Conservation (phyloP, 306 rosid species). For the Casuarina equisetifolia region DNA sequence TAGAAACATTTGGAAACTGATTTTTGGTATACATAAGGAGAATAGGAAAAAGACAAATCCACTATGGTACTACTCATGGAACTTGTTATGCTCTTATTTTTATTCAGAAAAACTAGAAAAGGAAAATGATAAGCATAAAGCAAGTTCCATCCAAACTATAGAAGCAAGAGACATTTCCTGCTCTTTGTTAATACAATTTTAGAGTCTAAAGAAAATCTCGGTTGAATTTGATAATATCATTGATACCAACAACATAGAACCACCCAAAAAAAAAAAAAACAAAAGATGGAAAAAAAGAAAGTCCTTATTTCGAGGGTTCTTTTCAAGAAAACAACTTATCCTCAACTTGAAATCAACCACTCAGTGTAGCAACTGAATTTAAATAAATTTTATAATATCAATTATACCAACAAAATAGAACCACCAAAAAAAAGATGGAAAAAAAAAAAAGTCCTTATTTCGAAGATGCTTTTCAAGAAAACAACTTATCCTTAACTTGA, state of each 20-base stretch:
- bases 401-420: background rate
- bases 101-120: background rate
- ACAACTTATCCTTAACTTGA: slow-evolving; percentile 9
- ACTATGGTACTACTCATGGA: background rate
- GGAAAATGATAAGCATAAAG: background rate
- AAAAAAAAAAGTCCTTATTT: background rate
- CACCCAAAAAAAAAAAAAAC: no score
- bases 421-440: no score
- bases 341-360: slow-evolving; percentile 16
- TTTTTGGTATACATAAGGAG: background rate
- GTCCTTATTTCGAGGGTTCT: background rate
- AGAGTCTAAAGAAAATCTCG: background rate
- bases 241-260: background rate
- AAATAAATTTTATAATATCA: background rate
- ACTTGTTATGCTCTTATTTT: background rate
- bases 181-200: background rate
- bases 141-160: background rate
- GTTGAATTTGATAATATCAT: background rate
- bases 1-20: slow-evolving; percentile 6
- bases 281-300: background rate
- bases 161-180: background rate
- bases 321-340: slow-evolving; percentile 12
- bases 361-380: slow-evolving; percentile 8
- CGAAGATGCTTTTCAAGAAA: background rate
- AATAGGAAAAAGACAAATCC: background rate